Evolutionary conservation across 495 filamentous ascomycete genomes (phyloP).

Genomic region (Penicillium simplicissimum): DNA sequence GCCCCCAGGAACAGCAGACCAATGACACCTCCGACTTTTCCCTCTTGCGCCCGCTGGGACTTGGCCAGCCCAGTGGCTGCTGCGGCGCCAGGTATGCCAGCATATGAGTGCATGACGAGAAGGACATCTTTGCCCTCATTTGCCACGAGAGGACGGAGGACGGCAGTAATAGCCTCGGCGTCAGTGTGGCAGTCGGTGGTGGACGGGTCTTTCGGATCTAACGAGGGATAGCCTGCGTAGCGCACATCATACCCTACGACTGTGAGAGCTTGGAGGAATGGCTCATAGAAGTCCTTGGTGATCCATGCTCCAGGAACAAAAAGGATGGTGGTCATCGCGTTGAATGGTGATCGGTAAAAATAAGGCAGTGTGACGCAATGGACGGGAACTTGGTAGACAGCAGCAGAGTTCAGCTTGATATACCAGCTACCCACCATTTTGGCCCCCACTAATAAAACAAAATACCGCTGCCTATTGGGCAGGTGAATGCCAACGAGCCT

Average conservation of each 20-base stretch:
- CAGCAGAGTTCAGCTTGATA: too few relatives aligned
- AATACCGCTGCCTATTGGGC: too few relatives aligned
- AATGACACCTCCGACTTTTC: conserved; percentile 29
- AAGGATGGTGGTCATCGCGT: conserved; percentile 25
- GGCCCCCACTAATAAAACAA: too few relatives aligned
- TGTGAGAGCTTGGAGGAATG: conserved; percentile 22
- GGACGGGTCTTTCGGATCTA: conserved; percentile 20
- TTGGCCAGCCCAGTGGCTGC: conserved; percentile 24
- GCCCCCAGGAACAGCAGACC: conserved; percentile 34
- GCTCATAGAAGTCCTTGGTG: conserved; percentile 22
- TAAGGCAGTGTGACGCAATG: too few relatives aligned
- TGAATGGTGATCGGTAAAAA: too few relatives aligned
- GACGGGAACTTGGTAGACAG: too few relatives aligned
- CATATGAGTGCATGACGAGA: conserved; percentile 37
- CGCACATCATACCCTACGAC: conserved; percentile 20
- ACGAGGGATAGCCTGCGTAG: conserved; percentile 26
- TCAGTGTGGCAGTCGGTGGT: conserved; percentile 22
- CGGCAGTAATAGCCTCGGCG: conserved; percentile 16
- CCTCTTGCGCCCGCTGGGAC: conserved; percentile 18
- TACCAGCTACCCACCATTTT: too few relatives aligned
- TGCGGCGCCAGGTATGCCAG: conserved; percentile 30
- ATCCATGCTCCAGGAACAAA: conserved; percentile 36
- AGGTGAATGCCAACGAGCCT: too few relatives aligned
- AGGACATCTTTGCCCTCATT: conserved; percentile 30
- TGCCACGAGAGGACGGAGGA: conserved; percentile 22